Base-by-base conservation (phyloP, 1,284 basidiomycete species). In the Cystobasidium pallidum region DNA sequence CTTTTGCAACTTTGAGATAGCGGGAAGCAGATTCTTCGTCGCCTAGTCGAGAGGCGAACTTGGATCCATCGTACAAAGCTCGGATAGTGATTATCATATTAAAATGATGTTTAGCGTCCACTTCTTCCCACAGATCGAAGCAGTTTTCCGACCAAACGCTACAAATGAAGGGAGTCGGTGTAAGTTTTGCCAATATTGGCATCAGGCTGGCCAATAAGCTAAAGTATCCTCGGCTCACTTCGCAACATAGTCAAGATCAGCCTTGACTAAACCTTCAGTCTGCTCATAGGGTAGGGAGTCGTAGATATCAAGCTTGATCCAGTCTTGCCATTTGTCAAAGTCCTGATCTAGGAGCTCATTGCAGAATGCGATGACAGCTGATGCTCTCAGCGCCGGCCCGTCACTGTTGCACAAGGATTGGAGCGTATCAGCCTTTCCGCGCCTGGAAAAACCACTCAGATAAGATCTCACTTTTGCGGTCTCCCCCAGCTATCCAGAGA, bases 171-270 rank as follows among this genome's bases (percentile, higher is more conserved):
- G 51, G 24, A 28, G 39, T n/a, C n/a, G n/a, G 39, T 41, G 39
- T 41, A 41, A n/a, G n/a, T n/a, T n/a, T n/a, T n/a, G n/a, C n/a
- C n/a, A n/a, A n/a, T n/a, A n/a, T n/a, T n/a, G n/a, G n/a, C n/a
- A n/a, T n/a, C n/a, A n/a, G n/a, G n/a, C n/a, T n/a, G n/a, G n/a
- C n/a, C n/a, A n/a, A n/a, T 19, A 19, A 0, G 77, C 75, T 17
- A 6, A 36, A 28, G 1, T 13, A 7, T 26, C n/a, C 45, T 6
- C 15, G 13, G 36, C 68, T 30, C 45, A 71, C 39, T 78, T 67
- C 1, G 80, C 81, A 8, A 84, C 80, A 73, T 84, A 83, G 71
- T 85, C 84, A 21, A 85, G 77, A 74, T 85, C 84, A 55, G 82
- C 83, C 78, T 83, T 84, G 77, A 85, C 80, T 11, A 83, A 79